These are phyloP conservation scores for Penicillium herquei DNA, from an alignment of 495 filamentous ascomycete genomes.

Conservation along the genomic window DNA sequence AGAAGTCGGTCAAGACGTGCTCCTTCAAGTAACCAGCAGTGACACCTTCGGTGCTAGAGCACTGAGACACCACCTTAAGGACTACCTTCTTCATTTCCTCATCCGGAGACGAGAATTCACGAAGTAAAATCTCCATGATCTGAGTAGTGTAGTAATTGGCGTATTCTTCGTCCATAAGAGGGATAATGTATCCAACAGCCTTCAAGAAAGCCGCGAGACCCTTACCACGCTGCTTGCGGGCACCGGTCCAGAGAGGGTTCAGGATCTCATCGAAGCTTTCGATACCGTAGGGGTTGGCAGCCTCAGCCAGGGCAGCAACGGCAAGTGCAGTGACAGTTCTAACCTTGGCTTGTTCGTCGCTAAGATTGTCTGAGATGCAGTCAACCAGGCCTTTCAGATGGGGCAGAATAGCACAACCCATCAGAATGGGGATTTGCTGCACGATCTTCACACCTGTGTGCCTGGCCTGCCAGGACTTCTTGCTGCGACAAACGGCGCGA, in stretches of 20 bases:
- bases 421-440: constrained; percentile 98
- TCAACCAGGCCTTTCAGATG: constrained; percentile 96
- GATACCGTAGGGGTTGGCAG: constrained; percentile 97
- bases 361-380: constrained; percentile 91
- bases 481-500: constrained; percentile 91
- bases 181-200: constrained; percentile 97
- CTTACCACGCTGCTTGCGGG: constrained; percentile 92
- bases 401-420: constrained; percentile 96
- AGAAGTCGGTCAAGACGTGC: constrained; percentile 91
- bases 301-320: constrained; percentile 94
- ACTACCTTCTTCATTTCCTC: constrained; percentile 99
- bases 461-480: constrained; percentile 98
- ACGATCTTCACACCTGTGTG: constrained; percentile 99
- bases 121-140: constrained; percentile 97
- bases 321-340: constrained; percentile 93
- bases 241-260: constrained; percentile 95
- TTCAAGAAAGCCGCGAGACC: constrained; percentile 95
- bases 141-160: constrained; percentile 98
- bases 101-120: constrained; percentile 94
- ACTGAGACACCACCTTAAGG: constrained; percentile 96
- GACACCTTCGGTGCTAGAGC: constrained; percentile 89
- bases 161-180: constrained; percentile 99
- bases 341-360: constrained; percentile 97
- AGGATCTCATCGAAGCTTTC: constrained; percentile 98
- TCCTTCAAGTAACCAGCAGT: constrained; percentile 94